phyloP scores from a whole-genome alignment of 2,329 filamentous ascomycete species.

The Bretziella fagacearum region DNA sequence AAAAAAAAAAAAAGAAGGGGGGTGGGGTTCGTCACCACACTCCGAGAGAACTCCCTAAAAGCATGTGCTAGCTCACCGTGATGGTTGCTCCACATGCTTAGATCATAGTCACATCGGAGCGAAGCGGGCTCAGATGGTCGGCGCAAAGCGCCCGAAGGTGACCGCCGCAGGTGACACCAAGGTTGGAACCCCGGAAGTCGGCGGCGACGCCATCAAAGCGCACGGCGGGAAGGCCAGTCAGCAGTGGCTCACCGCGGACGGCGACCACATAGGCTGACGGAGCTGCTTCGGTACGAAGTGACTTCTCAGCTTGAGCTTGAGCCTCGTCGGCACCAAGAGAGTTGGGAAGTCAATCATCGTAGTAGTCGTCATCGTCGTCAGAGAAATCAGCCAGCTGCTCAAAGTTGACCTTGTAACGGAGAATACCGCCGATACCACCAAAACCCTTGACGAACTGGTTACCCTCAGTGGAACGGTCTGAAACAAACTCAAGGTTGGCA shows the following conservation, averaged over 20 bases:
- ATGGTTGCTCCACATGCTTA: conserved; percentile 24
- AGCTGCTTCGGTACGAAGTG: conserved; percentile 21
- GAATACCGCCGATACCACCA: conserved; percentile 90
- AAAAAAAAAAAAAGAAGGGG: not conserved
- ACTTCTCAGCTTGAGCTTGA: conserved; percentile 45
- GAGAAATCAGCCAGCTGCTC: conserved; percentile 88
- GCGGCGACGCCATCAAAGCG: conserved; percentile 21
- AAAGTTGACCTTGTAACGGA: conserved; percentile 99
- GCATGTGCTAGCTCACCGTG: not conserved
- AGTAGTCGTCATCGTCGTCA: conserved; percentile 86
- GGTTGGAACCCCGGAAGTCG: conserved; percentile 21
- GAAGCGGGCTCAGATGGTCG: conserved; percentile 48
- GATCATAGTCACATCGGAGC: conserved; percentile 48
- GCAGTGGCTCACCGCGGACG: conserved; percentile 22
- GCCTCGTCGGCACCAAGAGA: conserved; percentile 80
- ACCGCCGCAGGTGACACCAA: conserved; percentile 27
- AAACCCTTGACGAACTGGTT: conserved; percentile 99
- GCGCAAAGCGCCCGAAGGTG: conserved; percentile 30
- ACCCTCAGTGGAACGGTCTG: conserved; percentile 90
- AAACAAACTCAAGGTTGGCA: conserved; percentile 89
- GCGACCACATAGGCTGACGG: conserved; percentile 21
- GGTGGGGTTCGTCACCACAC: not conserved
- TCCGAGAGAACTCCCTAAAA: not conserved
- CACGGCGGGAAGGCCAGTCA: conserved; percentile 24
- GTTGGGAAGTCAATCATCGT: conserved; percentile 81